Evolutionary conservation across 352 stramenopile genomes (phyloP).

Genomic region (Pythium guiyangense): DNA sequence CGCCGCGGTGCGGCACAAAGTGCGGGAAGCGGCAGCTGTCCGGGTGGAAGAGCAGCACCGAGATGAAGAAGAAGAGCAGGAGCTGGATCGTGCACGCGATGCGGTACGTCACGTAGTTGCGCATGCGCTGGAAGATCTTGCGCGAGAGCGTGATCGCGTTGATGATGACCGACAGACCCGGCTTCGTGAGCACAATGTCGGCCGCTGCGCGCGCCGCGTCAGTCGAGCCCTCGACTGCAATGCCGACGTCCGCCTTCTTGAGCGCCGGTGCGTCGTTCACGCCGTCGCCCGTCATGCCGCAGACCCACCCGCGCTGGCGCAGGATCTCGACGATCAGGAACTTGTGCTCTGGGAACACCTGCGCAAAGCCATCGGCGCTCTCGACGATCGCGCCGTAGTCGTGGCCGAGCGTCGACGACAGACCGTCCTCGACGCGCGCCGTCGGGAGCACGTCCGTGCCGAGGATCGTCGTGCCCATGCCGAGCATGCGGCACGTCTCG

Average conservation of each 20-base stretch:
- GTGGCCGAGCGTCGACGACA: slow-evolving; percentile 41
- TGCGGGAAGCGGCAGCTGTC: slow-evolving; percentile 70
- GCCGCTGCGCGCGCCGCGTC: slow-evolving; percentile 88
- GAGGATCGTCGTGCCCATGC: slow-evolving; percentile 87
- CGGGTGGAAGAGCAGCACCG: slow-evolving; percentile 86
- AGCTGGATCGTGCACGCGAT: slow-evolving; percentile 91
- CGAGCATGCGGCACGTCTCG: slow-evolving; percentile 90
- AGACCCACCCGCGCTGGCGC: slow-evolving; percentile 66
- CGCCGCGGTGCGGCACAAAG: slow-evolving; percentile 45
- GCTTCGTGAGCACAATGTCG: slow-evolving; percentile 93
- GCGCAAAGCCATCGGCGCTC: slow-evolving; percentile 92
- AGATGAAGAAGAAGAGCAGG: slow-evolving; percentile 93
- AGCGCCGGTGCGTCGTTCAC: slow-evolving; percentile 69
- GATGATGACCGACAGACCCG: slow-evolving; percentile 90
- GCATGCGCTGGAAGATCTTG: slow-evolving; percentile 93
- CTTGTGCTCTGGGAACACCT: slow-evolving; percentile 93
- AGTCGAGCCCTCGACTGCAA: slow-evolving; percentile 80
- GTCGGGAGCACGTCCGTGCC: slow-evolving; percentile 71
- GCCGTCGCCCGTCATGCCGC: slow-evolving; percentile 74
- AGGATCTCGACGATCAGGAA: slow-evolving; percentile 87
- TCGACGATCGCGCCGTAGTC: slow-evolving; percentile 87
- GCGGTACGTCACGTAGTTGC: slow-evolving; percentile 93
- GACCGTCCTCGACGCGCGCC: slow-evolving; percentile 52
- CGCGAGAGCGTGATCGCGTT: slow-evolving; percentile 88
- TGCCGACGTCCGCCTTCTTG: slow-evolving; percentile 67